A percentile compares a stretch with the other conserved stretches of the same genome.
These are phyloP conservation scores for Murraya paniculata DNA, from an alignment of 345 rosid genomes.

Conservation along the genomic window DNA sequence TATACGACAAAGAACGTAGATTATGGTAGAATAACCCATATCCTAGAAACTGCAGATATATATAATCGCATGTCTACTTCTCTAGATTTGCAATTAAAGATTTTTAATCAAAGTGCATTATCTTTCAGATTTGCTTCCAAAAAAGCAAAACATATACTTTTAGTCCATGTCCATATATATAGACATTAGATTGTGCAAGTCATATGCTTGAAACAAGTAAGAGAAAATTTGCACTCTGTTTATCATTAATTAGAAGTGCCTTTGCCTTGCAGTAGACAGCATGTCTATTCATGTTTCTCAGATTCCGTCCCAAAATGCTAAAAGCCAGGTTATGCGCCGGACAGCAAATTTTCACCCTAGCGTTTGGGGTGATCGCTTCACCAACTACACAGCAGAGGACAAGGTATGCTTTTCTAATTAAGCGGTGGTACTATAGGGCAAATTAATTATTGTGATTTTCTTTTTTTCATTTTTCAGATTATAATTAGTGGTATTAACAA, in stretches of 20 bases:
- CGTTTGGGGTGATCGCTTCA: slow-evolving; percentile 1
- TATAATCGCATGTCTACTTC: too few relatives aligned
- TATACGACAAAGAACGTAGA: too few relatives aligned
- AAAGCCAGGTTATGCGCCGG: neutral
- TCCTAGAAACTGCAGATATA: too few relatives aligned
- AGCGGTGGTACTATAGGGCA: too few relatives aligned
- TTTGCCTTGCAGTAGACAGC: neutral
- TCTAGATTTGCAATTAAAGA: too few relatives aligned
- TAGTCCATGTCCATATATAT: neutral
- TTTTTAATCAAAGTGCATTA: too few relatives aligned
- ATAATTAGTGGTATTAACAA: neutral
- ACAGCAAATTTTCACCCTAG: neutral
- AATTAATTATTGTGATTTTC: neutral
- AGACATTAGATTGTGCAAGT: neutral
- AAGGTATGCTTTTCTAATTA: neutral
- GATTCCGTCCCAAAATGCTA: neutral
- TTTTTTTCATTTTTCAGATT: too few relatives aligned
- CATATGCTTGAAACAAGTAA: neutral
- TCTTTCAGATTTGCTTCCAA: too few relatives aligned
- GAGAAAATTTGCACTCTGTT: neutral
- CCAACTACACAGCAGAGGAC: neutral
- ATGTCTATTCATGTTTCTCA: neutral
- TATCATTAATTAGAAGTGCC: neutral
- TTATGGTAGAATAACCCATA: too few relatives aligned
- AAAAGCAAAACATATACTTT: too few relatives aligned